Evolutionary conservation across 306 rosid genomes (phyloP).

Genomic region (Castanea mollissima): DNA sequence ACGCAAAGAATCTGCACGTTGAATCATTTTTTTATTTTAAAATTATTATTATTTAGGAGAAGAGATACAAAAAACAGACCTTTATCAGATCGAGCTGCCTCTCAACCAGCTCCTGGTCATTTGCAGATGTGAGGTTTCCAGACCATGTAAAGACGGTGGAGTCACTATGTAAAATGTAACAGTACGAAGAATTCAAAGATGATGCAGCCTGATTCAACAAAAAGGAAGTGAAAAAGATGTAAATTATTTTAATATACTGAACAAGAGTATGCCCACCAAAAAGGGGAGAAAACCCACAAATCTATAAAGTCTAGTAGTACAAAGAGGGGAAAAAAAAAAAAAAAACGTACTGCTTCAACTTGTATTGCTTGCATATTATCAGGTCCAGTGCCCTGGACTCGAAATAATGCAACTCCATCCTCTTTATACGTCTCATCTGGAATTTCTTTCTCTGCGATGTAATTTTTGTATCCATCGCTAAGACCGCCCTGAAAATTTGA

Average conservation of each 20-base stretch:
- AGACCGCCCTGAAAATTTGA: conserved; percentile 80
- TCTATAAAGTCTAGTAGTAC: not conserved
- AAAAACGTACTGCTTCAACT: conserved; percentile 65
- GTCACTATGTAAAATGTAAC: conserved; percentile 75
- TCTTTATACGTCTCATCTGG: conserved; percentile 80
- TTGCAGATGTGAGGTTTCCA: conserved; percentile 69
- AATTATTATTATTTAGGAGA: not conserved
- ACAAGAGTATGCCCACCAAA: conserved; percentile 13
- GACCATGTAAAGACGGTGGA: conserved; percentile 72
- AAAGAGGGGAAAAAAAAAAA: conserved; percentile 6
- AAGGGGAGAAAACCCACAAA: not conserved
- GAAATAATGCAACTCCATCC: conserved; percentile 81
- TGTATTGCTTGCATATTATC: conserved; percentile 99
- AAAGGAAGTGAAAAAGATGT: conserved; percentile 11
- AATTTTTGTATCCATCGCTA: conserved; percentile 78
- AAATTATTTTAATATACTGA: conserved; percentile 17
- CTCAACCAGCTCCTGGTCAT: conserved; percentile 79
- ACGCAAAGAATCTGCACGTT: not conserved
- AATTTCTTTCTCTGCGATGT: conserved; percentile 57
- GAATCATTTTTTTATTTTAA: conserved; percentile 2
- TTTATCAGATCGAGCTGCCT: conserved; percentile 91
- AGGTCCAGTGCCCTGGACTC: conserved; percentile 94
- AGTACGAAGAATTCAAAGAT: conserved; percentile 91
- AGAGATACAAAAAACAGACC: conserved; percentile 43
- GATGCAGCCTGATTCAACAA: conserved; percentile 63